phyloP scores from a whole-genome alignment of 2,329 filamentous ascomycete species.

The Lecanicillium sp. region DNA sequence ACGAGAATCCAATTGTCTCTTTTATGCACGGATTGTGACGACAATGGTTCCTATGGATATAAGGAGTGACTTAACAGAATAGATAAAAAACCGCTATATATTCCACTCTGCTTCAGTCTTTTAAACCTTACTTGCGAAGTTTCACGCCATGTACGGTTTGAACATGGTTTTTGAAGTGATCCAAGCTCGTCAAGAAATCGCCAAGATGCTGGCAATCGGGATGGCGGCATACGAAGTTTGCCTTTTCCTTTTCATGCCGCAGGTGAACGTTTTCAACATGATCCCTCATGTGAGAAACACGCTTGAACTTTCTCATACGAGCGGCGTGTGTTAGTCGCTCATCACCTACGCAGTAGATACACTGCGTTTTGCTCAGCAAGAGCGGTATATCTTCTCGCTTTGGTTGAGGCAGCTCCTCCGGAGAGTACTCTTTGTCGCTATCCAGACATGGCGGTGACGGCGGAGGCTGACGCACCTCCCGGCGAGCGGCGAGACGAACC shows the following conservation, averaged over 20 bases:
- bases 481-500: conserved; percentile 7
- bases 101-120: too few species aligned
- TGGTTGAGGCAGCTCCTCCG: background rate
- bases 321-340: conserved; percentile 3
- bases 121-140: conserved; percentile 1
- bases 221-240: conserved; percentile 8
- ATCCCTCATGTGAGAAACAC: conserved; percentile 9
- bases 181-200: conserved; percentile 6
- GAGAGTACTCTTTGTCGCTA: background rate
- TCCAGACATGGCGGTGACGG: background rate
- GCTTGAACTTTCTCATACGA: conserved; percentile 6
- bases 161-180: conserved; percentile 8
- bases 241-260: background rate
- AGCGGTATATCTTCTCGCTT: conserved; percentile 7
- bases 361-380: conserved; percentile 6
- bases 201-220: conserved; percentile 7
- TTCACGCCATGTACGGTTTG: conserved; percentile 7
- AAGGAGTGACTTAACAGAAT: too few species aligned
- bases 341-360: conserved; percentile 9
- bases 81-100: too few species aligned
- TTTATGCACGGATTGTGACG: too few species aligned
- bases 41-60: too few species aligned
- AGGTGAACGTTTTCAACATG: conserved; percentile 9
- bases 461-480: conserved; percentile 6
- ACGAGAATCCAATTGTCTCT: too few species aligned